Conservation (phyloP, 2,329 filamentous ascomycete genomes). For the Hortaea werneckii region DNA sequence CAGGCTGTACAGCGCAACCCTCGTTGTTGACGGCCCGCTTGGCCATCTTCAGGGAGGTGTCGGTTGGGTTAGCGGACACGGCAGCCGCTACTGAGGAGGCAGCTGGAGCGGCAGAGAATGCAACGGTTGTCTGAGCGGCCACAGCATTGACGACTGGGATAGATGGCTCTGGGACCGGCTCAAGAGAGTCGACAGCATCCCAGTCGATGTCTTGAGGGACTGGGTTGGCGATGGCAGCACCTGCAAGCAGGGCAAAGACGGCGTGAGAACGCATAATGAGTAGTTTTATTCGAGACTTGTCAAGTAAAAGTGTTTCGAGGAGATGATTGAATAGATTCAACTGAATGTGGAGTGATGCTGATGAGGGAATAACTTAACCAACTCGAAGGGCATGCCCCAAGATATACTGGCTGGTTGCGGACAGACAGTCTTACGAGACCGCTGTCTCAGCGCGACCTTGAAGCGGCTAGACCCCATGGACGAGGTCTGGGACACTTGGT, state of each 20-base stretch:
- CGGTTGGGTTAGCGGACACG: slow-evolving; percentile 11
- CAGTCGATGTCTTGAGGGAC: slow-evolving; percentile 15
- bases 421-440: neutral
- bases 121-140: slow-evolving; percentile 9
- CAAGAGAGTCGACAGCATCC: slow-evolving; percentile 9
- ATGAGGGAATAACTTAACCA: neutral
- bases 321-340: neutral
- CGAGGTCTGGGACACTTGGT: too few relatives aligned
- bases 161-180: slow-evolving; percentile 5
- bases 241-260: slow-evolving; percentile 10
- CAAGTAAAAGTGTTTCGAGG: neutral
- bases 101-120: slow-evolving; percentile 7
- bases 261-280: slow-evolving; percentile 9
- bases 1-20: slow-evolving; percentile 4
- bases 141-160: slow-evolving; percentile 12
- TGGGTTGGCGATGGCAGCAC: slow-evolving; percentile 11
- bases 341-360: neutral
- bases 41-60: slow-evolving; percentile 8
- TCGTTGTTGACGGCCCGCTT: slow-evolving; percentile 5
- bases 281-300: neutral
- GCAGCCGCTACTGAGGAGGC: slow-evolving; percentile 11
- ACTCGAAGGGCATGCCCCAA: neutral
- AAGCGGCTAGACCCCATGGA: too few relatives aligned
- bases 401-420: neutral
- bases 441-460: neutral